These are phyloP conservation scores for Coemansia sp. DNA, from an alignment of 192 early-diverging fungal genomes.

Conservation along the genomic window DNA sequence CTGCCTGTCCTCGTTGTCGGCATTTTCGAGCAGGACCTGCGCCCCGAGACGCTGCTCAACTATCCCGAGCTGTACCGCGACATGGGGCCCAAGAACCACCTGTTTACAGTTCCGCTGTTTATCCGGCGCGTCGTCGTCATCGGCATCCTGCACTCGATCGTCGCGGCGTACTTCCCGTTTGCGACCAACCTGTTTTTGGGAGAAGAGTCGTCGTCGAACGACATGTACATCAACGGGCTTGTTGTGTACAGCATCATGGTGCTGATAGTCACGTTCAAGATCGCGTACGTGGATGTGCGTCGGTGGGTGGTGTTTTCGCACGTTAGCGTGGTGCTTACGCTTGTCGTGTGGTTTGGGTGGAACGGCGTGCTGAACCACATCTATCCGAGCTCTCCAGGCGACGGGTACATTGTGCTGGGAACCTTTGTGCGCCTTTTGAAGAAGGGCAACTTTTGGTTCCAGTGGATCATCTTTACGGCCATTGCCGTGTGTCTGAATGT, in stretches of 20 bases:
- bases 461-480: slow-evolving; percentile 55
- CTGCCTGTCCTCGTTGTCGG: slow-evolving; percentile 76
- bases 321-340: slow-evolving; percentile 54
- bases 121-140: slow-evolving; percentile 54
- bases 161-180: slow-evolving; percentile 42
- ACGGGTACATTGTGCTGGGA: slow-evolving; percentile 58
- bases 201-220: slow-evolving; percentile 36
- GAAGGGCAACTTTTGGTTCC: slow-evolving; percentile 58
- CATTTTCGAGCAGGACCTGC: slow-evolving; percentile 81
- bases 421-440: slow-evolving; percentile 51
- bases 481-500: slow-evolving; percentile 57
- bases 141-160: slow-evolving; percentile 50
- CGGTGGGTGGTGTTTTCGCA: slow-evolving; percentile 63
- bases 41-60: slow-evolving; percentile 58
- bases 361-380: slow-evolving; percentile 61
- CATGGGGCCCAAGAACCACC: slow-evolving; percentile 49
- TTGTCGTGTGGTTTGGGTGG: slow-evolving; percentile 63
- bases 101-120: slow-evolving; percentile 49
- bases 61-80: slow-evolving; percentile 72
- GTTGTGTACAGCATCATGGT: slow-evolving; percentile 61
- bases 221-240: slow-evolving; percentile 59
- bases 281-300: slow-evolving; percentile 67
- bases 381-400: slow-evolving; percentile 52
- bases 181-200: slow-evolving; percentile 29
- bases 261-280: slow-evolving; percentile 66